Conservation (phyloP, 768 basidiomycete species). For the Lenzites betulinus region DNA sequence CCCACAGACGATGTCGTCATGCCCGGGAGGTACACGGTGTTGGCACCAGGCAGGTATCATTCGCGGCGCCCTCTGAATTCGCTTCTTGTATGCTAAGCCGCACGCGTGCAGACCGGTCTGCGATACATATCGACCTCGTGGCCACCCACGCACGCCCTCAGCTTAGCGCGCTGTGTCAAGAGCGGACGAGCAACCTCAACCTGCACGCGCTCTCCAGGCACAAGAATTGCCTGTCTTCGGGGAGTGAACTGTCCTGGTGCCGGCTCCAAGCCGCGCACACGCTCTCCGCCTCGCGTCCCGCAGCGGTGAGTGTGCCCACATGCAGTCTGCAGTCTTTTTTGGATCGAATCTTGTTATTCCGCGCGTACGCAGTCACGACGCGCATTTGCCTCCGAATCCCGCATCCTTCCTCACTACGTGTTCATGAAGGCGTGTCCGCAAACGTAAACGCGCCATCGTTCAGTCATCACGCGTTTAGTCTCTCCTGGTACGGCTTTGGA, state of each 20-base stretch:
- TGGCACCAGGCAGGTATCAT: slow-evolving; percentile 5
- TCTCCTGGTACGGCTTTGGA: too few species aligned
- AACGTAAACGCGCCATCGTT: too few species aligned
- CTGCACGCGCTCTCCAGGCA: slow-evolving; percentile 1
- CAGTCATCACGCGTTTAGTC: too few species aligned
- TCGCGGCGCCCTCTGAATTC: too few species aligned
- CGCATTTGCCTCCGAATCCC: too few species aligned
- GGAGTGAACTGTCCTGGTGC: neutral
- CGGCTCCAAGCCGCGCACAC: neutral
- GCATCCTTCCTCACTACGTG: too few species aligned
- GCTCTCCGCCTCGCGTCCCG: neutral
- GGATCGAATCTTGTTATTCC: neutral
- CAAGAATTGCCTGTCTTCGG: neutral
- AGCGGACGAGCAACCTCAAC: neutral
- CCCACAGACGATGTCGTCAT: slow-evolving; percentile 5
- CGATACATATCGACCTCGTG: slow-evolving; percentile 3
- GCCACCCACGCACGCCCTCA: slow-evolving; percentile 3
- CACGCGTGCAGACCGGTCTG: slow-evolving; percentile 2
- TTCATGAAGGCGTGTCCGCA: too few species aligned
- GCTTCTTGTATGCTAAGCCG: neutral
- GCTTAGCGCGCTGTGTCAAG: neutral
- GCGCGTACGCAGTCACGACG: neutral
- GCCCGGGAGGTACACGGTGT: slow-evolving; percentile 11
- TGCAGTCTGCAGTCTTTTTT: neutral
- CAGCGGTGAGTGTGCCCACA: neutral